Evolutionary conservation across 176 grass and related monocot species (phyloP).

Genomic region (Oryza brachyantha): DNA sequence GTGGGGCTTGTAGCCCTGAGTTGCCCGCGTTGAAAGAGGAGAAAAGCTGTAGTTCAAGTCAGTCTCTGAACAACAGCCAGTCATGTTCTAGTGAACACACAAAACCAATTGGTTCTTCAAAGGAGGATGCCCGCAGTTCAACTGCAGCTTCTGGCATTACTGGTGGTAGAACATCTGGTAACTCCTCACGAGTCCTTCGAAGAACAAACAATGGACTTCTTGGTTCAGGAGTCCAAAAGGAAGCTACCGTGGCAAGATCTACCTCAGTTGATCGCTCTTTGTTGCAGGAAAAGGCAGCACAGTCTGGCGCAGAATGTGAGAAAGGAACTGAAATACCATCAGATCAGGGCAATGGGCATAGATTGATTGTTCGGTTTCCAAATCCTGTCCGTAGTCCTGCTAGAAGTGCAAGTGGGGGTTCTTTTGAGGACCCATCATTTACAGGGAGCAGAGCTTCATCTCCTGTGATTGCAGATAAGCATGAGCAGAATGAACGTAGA

Average conservation of each 20-base stretch:
- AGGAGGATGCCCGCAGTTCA: conserved; percentile 84
- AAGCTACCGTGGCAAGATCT: conserved; percentile 41
- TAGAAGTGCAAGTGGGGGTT: conserved; percentile 55
- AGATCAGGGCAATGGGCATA: conserved; percentile 64
- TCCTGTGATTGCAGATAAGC: conserved; percentile 53
- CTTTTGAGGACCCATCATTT: conserved; percentile 59
- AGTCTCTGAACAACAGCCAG: conserved; percentile 86
- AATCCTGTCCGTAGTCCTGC: conserved; percentile 69
- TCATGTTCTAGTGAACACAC: conserved; percentile 79
- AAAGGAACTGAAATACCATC: conserved; percentile 45
- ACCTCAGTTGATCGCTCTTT: conserved; percentile 42
- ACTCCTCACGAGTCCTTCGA: conserved; percentile 53
- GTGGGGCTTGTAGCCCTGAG: conserved; percentile 32
- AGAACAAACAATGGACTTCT: conserved; percentile 49
- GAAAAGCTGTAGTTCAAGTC: conserved; percentile 91
- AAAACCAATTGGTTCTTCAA: conserved; percentile 64
- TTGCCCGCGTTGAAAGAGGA: conserved; percentile 62
- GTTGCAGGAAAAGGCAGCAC: conserved; percentile 56
- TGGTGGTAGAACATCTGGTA: conserved; percentile 56
- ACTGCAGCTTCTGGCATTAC: conserved; percentile 71
- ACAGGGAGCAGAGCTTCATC: conserved; percentile 51
- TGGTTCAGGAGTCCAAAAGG: conserved; percentile 62
- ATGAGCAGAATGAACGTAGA: conserved; percentile 58
- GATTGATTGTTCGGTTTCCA: conserved; percentile 76
- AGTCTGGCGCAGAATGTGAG: conserved; percentile 54